Percentiles rank a stretch among this genome's conserved stretches.
Conservation (phyloP, 2,329 filamentous ascomycete genomes). For the Reticulascus tulasneorum region DNA sequence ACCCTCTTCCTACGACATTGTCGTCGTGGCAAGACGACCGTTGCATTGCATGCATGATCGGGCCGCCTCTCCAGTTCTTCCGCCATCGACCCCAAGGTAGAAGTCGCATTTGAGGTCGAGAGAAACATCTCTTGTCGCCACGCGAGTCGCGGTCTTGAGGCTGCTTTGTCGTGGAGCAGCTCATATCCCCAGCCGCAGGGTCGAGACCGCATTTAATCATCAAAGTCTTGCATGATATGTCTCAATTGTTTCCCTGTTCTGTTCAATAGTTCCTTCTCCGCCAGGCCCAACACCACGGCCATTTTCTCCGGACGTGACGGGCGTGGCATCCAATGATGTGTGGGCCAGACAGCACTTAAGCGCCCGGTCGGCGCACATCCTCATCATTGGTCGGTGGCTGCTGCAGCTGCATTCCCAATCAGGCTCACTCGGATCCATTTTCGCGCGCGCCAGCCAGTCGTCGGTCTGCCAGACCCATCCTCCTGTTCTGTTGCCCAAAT, state of each 20-base stretch:
- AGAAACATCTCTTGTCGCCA: no score
- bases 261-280: constrained; percentile 7
- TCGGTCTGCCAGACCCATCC: constrained; percentile 15
- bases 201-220: constrained; percentile 5
- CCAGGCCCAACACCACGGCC: constrained; percentile 8
- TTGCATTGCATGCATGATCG: no score
- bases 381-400: constrained; percentile 12
- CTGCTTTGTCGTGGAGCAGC: no score
- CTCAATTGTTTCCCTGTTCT: constrained; percentile 4
- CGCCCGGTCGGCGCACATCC: constrained; percentile 14
- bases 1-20: no score
- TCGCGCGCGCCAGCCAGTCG: constrained; percentile 38
- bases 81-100: no score
- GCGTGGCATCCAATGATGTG: constrained; percentile 7
- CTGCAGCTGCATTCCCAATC: constrained; percentile 5
- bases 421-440: constrained; percentile 14
- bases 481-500: constrained; percentile 26
- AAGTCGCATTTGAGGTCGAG: no score
- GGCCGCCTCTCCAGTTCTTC: no score
- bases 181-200: no score
- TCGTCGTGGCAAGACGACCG: no score
- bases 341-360: constrained; percentile 14
- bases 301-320: constrained; percentile 2
- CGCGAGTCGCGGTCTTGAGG: no score
- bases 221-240: constrained; percentile 1